Percentiles rank a stretch among this genome's conserved stretches.
Evolutionary conservation across 176 grass and related monocot genomes (phyloP).

Genomic region (Cenchrus purpureus): DNA sequence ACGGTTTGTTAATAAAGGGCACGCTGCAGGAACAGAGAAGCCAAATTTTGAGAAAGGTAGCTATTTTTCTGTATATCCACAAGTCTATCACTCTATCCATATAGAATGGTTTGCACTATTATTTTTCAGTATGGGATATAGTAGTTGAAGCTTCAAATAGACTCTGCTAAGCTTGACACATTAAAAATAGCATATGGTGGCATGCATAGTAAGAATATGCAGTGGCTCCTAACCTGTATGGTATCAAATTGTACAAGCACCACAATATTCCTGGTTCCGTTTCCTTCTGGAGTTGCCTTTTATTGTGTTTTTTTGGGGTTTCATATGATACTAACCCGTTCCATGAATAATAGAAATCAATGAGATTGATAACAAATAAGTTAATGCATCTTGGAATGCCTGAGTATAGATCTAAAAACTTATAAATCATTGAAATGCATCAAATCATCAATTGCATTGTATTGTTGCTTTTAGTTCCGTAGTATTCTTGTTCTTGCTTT

Average conservation of each 20-base stretch:
- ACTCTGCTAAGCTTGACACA: slow-evolving; percentile 4
- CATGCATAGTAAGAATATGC: neutral
- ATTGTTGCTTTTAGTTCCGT: neutral
- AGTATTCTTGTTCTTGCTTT: neutral
- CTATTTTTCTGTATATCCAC: neutral
- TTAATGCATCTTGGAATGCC: neutral
- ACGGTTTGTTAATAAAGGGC: slow-evolving; percentile 26
- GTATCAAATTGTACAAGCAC: slow-evolving; percentile 11
- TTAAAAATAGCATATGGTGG: neutral
- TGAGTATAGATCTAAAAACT: neutral
- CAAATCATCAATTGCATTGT: neutral
- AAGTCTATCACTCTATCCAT: slow-evolving; percentile 7
- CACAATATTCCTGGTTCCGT: neutral
- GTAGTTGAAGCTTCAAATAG: neutral
- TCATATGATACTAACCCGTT: slow-evolving; percentile 9
- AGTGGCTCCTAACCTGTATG: neutral
- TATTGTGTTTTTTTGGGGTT: neutral
- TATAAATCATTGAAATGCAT: slow-evolving; percentile 1
- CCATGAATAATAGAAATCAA: neutral
- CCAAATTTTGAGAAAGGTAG: slow-evolving; percentile 43
- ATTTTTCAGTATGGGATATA: neutral
- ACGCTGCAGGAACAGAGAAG: slow-evolving; percentile 26
- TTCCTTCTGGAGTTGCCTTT: neutral
- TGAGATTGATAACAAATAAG: slow-evolving; percentile 10
- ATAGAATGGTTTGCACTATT: slow-evolving; percentile 5